Evolutionary conservation across 2,329 filamentous ascomycete genomes (phyloP).

Genomic region (Plenodomus lindquistii): DNA sequence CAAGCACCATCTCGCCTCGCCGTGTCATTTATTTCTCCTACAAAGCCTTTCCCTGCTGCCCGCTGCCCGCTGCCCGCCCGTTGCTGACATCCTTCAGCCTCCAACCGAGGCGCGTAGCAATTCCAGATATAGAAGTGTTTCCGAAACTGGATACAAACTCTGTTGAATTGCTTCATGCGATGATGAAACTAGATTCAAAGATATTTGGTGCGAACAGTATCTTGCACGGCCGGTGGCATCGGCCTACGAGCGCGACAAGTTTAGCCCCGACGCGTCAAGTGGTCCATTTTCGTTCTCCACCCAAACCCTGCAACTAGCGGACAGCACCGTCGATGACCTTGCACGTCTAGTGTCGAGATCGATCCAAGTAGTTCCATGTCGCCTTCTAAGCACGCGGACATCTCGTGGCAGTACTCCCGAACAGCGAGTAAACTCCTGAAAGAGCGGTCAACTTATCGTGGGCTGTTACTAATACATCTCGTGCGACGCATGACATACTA

Average conservation of each 20-base stretch:
- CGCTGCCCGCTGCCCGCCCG: conserved; percentile 1
- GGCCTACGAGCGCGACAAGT: conserved; percentile 1
- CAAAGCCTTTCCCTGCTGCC: neutral
- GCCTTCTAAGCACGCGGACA: conserved; percentile 13
- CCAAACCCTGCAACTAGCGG: conserved; percentile 6
- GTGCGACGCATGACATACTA: neutral
- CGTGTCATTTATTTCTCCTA: conserved; percentile 8
- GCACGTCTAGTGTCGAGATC: conserved; percentile 7
- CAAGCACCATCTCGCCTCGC: conserved; percentile 15
- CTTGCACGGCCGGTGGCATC: conserved; percentile 11
- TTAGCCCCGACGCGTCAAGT: neutral
- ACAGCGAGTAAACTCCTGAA: neutral
- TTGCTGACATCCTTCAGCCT: conserved; percentile 5
- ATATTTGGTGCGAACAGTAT: conserved; percentile 1
- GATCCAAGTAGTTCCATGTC: conserved; percentile 5
- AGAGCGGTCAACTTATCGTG: conserved; percentile 10
- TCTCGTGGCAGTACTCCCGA: neutral
- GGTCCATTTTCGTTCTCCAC: conserved; percentile 4
- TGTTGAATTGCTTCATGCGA: neutral
- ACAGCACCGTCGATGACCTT: conserved; percentile 9
- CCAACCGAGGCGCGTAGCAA: conserved; percentile 15
- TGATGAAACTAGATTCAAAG: neutral
- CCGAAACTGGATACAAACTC: conserved; percentile 3
- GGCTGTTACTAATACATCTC: neutral
- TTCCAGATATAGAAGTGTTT: conserved; percentile 12